A percentile compares a stretch with the other conserved stretches of the same genome.
These are phyloP conservation scores for Bimuria novae-zelandiae DNA, from an alignment of 2,329 filamentous ascomycete species.

Conservation along the genomic window DNA sequence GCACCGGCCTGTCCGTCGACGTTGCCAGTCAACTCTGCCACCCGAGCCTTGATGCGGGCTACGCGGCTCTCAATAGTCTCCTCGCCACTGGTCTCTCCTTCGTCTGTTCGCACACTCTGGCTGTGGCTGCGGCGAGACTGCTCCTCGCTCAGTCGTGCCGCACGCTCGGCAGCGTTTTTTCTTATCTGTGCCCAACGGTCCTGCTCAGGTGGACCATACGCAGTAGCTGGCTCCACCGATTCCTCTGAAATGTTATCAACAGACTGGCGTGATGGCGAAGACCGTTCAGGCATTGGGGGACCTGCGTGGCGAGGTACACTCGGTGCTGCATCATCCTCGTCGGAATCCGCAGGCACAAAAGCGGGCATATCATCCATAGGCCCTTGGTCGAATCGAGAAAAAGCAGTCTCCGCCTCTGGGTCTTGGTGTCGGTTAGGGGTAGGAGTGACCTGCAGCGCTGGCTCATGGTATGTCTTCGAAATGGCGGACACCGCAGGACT, in stretches of 20 bases:
- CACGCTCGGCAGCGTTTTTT: constrained; percentile 88
- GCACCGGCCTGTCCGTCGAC: constrained; percentile 33
- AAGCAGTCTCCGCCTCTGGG: constrained; percentile 63
- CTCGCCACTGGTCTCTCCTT: constrained; percentile 91
- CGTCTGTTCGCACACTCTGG: constrained; percentile 67
- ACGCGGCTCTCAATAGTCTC: constrained; percentile 97
- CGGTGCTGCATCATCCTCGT: constrained; percentile 37
- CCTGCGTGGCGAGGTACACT: constrained; percentile 27
- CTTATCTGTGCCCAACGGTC: constrained; percentile 96
- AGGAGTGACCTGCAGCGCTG: constrained; percentile 59
- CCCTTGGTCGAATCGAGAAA: constrained; percentile 81
- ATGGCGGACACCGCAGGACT: constrained; percentile 32
- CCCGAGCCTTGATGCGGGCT: constrained; percentile 94
- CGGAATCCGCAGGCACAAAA: constrained; percentile 64
- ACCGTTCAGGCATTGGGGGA: constrained; percentile 19
- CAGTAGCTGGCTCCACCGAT: too few species aligned
- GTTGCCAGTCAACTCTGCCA: constrained; percentile 83
- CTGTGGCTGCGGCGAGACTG: constrained; percentile 61
- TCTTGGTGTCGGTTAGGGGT: constrained; percentile 65
- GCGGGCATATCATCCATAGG: constrained; percentile 85
- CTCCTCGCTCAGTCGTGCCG: constrained; percentile 69
- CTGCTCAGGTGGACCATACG: constrained; percentile 53
- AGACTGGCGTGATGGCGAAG: constrained; percentile 25
- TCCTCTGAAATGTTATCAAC: constrained; percentile 48
- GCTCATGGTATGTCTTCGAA: constrained; percentile 39